Evolutionary conservation across 331 rosid species (phyloP), one percentile per base, ranked within the genome.

Genomic region (Quercus lobata): DNA sequence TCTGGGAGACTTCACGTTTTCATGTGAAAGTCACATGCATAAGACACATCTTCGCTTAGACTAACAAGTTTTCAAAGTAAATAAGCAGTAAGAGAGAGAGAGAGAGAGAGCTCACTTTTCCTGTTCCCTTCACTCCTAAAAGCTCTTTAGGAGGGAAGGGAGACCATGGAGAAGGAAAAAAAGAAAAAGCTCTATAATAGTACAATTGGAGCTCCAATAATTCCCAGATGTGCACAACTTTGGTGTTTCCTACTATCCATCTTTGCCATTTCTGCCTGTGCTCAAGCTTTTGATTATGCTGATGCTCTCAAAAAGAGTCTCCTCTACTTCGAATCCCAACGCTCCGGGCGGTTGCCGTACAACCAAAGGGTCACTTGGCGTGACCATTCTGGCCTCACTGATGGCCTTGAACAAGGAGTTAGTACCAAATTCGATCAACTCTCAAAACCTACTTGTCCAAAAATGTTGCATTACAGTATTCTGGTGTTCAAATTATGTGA

Each of bases 331-430:
- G 98, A 95, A 84, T 92, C 97, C 7, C 98, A 95, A 49, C 97
- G 98, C 49, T 95, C 98, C 5, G 98, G 98, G 30, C 86, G 98
- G 57, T 57, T 95, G 7, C 98, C 98, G 69, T 84, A 95, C 85
- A 95, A 92, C 83, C 98, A 95, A 80, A 88, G 98, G 21, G 97
- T 91, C 78, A 55, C 85, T 19, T 95, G 98, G 98, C 93, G 98
- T 4, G 90, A 87, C 84, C 94, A 95, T 81, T 95, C 98, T 73
- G 98, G 97, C 86, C 98, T 95, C 88, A 92, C 95, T 72, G 98
- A 95, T 78, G 98, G 98, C 34, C 77, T 95, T 1, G 97, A 92
- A 52, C 94, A 95, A 90, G 98, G 94, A 86, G 97, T 94, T 16
- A 74, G 88, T 71, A 49, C 55, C 55, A 49, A 14, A 15, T 22